Percentiles rank a stretch among this genome's conserved stretches.
Conservation (phyloP, 306 rosid genomes). For the Acmispon strigosus region DNA sequence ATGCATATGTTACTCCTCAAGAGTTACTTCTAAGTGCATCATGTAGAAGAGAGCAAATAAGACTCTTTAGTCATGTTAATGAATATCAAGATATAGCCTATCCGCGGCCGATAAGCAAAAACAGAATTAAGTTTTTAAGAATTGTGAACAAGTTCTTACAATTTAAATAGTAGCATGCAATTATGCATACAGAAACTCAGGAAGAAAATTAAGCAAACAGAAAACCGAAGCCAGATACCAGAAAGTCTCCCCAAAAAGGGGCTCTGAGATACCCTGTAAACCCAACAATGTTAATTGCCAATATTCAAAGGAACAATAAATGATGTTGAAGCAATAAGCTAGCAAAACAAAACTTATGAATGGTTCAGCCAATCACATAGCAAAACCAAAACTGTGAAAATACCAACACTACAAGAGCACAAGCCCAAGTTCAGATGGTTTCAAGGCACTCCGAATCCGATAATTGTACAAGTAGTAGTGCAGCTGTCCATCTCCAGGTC, state of each 20-base stretch:
- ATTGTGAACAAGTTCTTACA: not conserved
- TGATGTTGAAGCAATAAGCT: not conserved
- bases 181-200: not conserved
- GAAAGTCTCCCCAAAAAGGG: not conserved
- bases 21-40: not conserved
- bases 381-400: slow-evolving; percentile 13
- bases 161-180: not conserved
- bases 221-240: not conserved
- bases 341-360: slow-evolving; percentile 14
- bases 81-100: no score
- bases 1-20: not conserved
- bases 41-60: not conserved
- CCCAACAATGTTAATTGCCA: slow-evolving; percentile 1
- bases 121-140: not conserved
- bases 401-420: slow-evolving; percentile 40
- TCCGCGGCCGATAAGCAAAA: not conserved
- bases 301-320: slow-evolving; percentile 8
- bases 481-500: slow-evolving; percentile 37
- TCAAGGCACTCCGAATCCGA: slow-evolving; percentile 33
- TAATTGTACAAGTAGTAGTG: slow-evolving; percentile 35
- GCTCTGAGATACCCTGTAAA: slow-evolving; percentile 1
- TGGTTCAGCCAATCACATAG: slow-evolving; percentile 3
- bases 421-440: slow-evolving; percentile 46
- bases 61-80: no score
- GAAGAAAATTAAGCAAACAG: slow-evolving; percentile 13